Evolutionary conservation across 345 rosid species (phyloP).

Genomic region (Dipteronia sinensis): DNA sequence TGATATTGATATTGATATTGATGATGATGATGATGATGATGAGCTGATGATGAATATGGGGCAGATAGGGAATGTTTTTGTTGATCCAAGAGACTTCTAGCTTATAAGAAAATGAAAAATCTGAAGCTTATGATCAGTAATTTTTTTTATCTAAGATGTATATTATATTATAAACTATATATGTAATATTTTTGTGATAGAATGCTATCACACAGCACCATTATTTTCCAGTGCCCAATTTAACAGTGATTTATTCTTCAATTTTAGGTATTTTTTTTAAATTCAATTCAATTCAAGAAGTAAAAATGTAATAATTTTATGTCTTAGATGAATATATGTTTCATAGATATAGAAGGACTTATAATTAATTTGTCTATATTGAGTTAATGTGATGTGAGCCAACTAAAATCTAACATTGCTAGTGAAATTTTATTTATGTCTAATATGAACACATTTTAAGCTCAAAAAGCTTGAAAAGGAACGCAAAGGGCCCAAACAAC

Average conservation of each 20-base stretch:
- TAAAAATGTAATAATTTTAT: neutral
- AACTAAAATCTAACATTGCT: no score
- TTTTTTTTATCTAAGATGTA: no score
- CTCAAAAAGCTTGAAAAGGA: no score
- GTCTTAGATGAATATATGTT: no score
- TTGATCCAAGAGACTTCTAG: constrained; percentile 67
- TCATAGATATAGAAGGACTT: no score
- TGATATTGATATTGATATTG: neutral
- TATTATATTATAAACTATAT: neutral
- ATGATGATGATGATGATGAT: constrained; percentile 23
- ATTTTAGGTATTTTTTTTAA: neutral
- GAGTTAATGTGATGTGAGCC: no score
- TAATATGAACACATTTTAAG: no score
- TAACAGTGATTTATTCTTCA: neutral
- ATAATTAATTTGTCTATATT: no score
- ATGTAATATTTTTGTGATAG: neutral
- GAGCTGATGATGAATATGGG: constrained; percentile 18
- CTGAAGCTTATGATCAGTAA: neutral
- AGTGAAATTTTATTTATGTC: no score
- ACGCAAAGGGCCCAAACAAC: no score
- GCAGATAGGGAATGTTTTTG: constrained; percentile 50
- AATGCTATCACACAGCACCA: no score
- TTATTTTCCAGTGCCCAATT: neutral
- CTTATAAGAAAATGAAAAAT: neutral
- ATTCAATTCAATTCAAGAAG: neutral